These are phyloP conservation scores for Dacryopinax spathularia DNA, from an alignment of 768 basidiomycete species.

Conservation along the genomic window DNA sequence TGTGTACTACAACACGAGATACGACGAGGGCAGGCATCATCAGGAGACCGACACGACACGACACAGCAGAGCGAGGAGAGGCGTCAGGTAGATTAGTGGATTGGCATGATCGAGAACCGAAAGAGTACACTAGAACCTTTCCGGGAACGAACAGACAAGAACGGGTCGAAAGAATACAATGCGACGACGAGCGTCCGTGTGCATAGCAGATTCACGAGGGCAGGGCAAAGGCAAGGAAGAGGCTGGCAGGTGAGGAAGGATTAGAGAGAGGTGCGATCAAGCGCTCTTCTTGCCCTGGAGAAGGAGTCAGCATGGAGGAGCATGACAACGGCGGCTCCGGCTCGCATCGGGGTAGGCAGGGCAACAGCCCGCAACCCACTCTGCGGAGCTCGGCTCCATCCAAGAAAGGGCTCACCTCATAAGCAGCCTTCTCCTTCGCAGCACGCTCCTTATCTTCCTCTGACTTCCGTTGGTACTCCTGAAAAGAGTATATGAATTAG, in stretches of 20 bases:
- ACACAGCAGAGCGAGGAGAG: background rate
- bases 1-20: background rate
- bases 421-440: slow-evolving; percentile 47
- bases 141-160: background rate
- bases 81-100: slow-evolving; percentile 1
- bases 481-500: slow-evolving; percentile 7
- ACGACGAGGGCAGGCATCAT: background rate
- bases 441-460: slow-evolving; percentile 76
- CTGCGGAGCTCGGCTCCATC: background rate
- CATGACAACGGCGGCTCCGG: background rate
- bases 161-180: background rate
- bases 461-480: slow-evolving; percentile 85
- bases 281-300: background rate
- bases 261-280: background rate
- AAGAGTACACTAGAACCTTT: background rate
- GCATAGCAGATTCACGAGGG: background rate
- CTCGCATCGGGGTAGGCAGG: background rate
- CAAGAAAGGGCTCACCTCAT: slow-evolving; percentile 15
- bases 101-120: slow-evolving; percentile 4
- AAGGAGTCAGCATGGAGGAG: background rate
- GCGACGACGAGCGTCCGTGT: background rate
- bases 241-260: background rate
- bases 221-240: background rate
- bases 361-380: background rate
- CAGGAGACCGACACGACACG: background rate